Percentiles rank a stretch among this genome's conserved stretches.
Evolutionary conservation across 257 asterid genomes (phyloP).

Genomic region (Solanum lycopersicoides): DNA sequence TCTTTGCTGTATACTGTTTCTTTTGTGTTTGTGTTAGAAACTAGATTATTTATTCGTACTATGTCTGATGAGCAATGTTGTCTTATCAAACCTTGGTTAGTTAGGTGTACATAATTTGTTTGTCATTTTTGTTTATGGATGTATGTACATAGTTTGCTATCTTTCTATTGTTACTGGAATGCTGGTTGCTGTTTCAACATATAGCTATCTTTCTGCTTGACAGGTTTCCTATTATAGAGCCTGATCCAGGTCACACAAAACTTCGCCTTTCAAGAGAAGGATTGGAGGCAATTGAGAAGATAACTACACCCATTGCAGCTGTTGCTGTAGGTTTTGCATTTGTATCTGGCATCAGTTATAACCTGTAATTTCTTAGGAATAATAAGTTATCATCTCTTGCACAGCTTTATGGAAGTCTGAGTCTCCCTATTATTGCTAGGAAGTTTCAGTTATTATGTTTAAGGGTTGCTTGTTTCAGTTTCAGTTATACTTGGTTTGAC

Average conservation of each 20-base stretch:
- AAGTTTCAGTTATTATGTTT: background rate
- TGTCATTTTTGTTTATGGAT: background rate
- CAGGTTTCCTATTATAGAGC: conserved; percentile 95
- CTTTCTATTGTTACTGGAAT: background rate
- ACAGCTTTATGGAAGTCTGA: background rate
- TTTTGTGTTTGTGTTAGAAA: background rate
- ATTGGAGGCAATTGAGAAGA: conserved; percentile 82
- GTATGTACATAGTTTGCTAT: background rate
- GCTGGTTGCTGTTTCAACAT: background rate
- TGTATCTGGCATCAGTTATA: background rate
- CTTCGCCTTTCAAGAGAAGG: conserved; percentile 93
- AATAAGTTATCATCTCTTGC: background rate
- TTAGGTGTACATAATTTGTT: background rate
- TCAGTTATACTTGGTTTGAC: background rate
- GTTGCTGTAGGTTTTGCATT: conserved; percentile 73
- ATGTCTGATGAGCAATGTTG: background rate
- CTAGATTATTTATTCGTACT: background rate
- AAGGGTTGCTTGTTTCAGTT: background rate
- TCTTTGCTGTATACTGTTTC: background rate
- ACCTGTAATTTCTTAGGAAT: background rate
- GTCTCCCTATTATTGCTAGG: background rate
- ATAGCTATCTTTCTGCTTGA: background rate
- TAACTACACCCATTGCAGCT: conserved; percentile 82
- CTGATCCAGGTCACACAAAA: conserved; percentile 97
- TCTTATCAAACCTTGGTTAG: background rate